Evolutionary conservation across 2,329 filamentous ascomycete species (phyloP).

Genomic region (Pyricularia sp.): DNA sequence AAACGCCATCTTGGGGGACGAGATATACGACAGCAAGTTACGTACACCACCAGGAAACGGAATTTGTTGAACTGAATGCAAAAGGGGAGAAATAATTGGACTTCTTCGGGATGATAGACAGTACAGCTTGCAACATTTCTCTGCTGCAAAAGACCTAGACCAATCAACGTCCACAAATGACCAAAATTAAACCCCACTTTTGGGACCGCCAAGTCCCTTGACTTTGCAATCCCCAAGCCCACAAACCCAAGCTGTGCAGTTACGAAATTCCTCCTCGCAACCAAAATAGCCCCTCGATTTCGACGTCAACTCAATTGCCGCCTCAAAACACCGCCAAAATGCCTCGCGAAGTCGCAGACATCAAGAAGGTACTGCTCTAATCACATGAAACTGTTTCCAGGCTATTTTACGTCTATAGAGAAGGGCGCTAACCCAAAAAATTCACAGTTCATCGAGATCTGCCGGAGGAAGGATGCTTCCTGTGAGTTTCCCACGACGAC

Average conservation of each 20-base stretch:
- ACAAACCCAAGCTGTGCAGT: slow-evolving; percentile 2
- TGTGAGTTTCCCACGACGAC: slow-evolving; percentile 51
- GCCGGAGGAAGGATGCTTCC: slow-evolving; percentile 97
- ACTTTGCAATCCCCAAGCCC: neutral
- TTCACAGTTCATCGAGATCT: slow-evolving; percentile 98
- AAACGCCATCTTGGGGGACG: neutral
- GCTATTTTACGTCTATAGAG: neutral
- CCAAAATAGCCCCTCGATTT: slow-evolving; percentile 2
- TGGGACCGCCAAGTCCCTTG: neutral
- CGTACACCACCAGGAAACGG: neutral
- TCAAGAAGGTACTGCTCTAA: slow-evolving; percentile 56
- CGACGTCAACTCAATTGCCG: slow-evolving; percentile 13
- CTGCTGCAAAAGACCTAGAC: neutral
- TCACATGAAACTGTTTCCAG: neutral
- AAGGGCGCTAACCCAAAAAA: neutral
- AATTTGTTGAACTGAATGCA: neutral
- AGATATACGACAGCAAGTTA: neutral
- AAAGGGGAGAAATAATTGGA: neutral
- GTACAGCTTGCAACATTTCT: neutral
- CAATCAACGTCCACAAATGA: neutral
- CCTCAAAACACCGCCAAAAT: slow-evolving; percentile 55
- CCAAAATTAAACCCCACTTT: neutral
- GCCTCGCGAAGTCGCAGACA: slow-evolving; percentile 96
- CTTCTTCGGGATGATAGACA: neutral
- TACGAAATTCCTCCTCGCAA: slow-evolving; percentile 2